Percentiles rank a stretch among this genome's conserved stretches.
These are phyloP conservation scores for Paramecium bursaria DNA, from an alignment of 73 alveolate species.

Conservation along the genomic window DNA sequence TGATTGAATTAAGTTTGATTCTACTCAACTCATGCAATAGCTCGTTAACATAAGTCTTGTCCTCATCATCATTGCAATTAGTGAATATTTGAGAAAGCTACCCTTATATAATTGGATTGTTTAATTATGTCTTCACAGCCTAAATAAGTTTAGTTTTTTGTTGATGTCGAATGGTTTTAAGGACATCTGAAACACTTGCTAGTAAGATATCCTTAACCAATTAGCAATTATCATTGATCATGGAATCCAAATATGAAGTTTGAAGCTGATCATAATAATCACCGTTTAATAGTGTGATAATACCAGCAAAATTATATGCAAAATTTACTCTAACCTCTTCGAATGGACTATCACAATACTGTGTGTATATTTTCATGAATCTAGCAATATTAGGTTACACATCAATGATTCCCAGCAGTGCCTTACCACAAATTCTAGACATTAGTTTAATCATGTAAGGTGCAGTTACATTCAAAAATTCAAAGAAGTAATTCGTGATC, in stretches of 20 bases:
- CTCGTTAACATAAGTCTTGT: too few species aligned
- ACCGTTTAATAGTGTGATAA: constrained; percentile 7
- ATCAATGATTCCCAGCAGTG: constrained; percentile 24
- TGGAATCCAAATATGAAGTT: background rate
- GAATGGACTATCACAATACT: background rate
- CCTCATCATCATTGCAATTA: too few species aligned
- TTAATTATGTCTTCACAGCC: too few species aligned
- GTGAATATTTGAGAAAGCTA: too few species aligned
- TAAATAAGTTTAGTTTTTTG: too few species aligned
- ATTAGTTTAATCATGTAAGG: constrained; percentile 5
- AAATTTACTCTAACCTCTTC: constrained; percentile 27
- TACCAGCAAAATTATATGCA: constrained; percentile 49
- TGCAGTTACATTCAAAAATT: constrained; percentile 2
- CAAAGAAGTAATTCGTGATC: constrained; percentile 28
- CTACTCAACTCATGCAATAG: too few species aligned
- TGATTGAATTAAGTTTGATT: too few species aligned
- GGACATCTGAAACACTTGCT: constrained; percentile 39
- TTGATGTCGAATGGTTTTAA: too few species aligned
- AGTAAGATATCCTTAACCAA: background rate
- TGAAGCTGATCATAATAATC: background rate
- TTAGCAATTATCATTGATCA: background rate
- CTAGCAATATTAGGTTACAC: constrained; percentile 28
- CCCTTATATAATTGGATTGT: too few species aligned
- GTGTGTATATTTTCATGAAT: constrained; percentile 4
- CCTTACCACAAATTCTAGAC: constrained; percentile 63